These are phyloP conservation scores for Hymenochaete sp. DNA, from an alignment of 1,284 basidiomycete species.

Conservation along the genomic window DNA sequence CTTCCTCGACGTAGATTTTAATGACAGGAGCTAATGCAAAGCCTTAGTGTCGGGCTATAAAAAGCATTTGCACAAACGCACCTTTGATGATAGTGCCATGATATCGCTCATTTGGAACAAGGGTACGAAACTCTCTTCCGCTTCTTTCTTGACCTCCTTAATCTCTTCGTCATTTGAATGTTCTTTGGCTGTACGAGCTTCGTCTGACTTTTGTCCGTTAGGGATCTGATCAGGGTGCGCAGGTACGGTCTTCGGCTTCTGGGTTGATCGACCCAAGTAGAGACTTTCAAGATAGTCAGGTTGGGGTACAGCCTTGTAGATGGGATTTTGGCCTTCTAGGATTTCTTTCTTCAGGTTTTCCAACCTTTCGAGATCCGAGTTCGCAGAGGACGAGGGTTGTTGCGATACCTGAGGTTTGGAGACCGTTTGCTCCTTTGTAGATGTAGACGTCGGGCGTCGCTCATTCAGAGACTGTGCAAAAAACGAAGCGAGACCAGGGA, in stretches of 20 bases:
- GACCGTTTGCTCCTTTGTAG: too few relatives aligned
- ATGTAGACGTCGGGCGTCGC: slow-evolving; percentile 5
- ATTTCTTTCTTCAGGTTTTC: slow-evolving; percentile 65
- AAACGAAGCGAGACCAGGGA: slow-evolving; percentile 14
- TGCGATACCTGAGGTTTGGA: background rate
- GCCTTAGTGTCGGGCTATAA: background rate
- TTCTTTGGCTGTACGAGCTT: too few relatives aligned
- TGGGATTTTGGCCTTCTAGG: slow-evolving; percentile 59
- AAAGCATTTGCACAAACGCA: too few relatives aligned
- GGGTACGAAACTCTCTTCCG: too few relatives aligned
- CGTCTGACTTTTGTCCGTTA: slow-evolving; percentile 18
- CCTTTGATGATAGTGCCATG: too few relatives aligned
- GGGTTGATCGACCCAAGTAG: slow-evolving; percentile 41
- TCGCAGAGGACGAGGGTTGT: slow-evolving; percentile 3
- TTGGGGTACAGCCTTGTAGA: slow-evolving; percentile 55
- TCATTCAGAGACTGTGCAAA: slow-evolving; percentile 7
- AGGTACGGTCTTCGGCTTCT: slow-evolving; percentile 25
- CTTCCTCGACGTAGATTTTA: too few relatives aligned
- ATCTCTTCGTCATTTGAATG: slow-evolving; percentile 18
- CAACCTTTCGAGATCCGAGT: slow-evolving; percentile 53
- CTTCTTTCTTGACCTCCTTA: too few relatives aligned
- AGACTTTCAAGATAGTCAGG: slow-evolving; percentile 53
- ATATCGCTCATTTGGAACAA: too few relatives aligned
- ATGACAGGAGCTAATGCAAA: background rate
- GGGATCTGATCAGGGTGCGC: slow-evolving; percentile 37